Evolutionary conservation across 2,329 filamentous ascomycete genomes (phyloP).

Genomic region (Anthostomella pinea): DNA sequence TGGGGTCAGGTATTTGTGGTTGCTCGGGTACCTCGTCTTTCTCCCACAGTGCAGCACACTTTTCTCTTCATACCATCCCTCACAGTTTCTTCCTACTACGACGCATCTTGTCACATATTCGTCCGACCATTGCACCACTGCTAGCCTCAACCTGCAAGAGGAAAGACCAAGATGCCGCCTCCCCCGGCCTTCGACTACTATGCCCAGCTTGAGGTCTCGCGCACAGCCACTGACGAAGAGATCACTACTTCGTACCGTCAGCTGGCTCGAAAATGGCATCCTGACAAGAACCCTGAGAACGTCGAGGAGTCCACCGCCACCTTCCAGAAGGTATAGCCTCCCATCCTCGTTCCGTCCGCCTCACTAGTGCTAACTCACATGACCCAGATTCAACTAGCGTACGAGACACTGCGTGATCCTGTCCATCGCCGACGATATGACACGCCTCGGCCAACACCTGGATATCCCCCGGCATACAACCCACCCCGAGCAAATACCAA

Average conservation of each 20-base stretch:
- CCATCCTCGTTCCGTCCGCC: not conserved
- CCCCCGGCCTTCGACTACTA: slow-evolving; percentile 21
- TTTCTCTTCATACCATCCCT: too few relatives aligned
- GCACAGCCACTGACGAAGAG: slow-evolving; percentile 17
- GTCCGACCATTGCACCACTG: too few relatives aligned
- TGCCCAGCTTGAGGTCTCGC: slow-evolving; percentile 22
- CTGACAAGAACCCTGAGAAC: slow-evolving; percentile 25
- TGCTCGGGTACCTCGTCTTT: too few relatives aligned
- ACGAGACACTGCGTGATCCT: slow-evolving; percentile 23
- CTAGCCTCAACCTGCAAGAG: too few relatives aligned
- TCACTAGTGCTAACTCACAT: not conserved
- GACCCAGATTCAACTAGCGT: slow-evolving; percentile 23
- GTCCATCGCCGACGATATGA: slow-evolving; percentile 22
- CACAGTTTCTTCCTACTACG: too few relatives aligned
- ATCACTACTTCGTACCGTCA: slow-evolving; percentile 23
- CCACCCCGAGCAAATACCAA: not conserved
- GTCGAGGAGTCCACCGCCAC: slow-evolving; percentile 17
- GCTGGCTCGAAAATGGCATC: slow-evolving; percentile 23
- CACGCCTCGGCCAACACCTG: not conserved
- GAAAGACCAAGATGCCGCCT: too few relatives aligned
- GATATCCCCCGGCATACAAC: too few relatives aligned
- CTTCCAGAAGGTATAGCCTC: slow-evolving; percentile 24
- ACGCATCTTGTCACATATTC: too few relatives aligned
- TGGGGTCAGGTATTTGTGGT: too few relatives aligned
- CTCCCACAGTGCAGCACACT: too few relatives aligned